Evolutionary conservation across 768 basidiomycete genomes (phyloP), one percentile per base, ranked within the genome.

Genomic region (Tylopilus intermedius): DNA sequence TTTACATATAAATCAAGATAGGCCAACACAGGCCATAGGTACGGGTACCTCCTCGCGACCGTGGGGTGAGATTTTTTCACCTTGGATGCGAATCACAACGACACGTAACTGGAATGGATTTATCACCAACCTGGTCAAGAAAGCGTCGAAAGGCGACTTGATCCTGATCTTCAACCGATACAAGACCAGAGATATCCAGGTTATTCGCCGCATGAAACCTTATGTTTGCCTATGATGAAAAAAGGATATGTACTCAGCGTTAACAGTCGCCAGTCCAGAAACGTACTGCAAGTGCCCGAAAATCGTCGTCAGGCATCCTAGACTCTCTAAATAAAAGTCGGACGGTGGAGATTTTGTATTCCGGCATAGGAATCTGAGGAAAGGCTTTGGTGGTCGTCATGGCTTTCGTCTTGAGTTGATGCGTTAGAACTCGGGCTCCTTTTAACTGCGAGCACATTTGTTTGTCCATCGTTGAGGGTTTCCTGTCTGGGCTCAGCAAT

Each of bases 1-100:
- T 1, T 0, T 1, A 63, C n/a, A 33, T 65, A 54, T 15, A 52
- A 22, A 8, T 55, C 55, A 5, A 55, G 38, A 53, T 62, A 60
- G 35, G 51, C 56, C 24, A 59, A 10, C 7, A 59, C 52, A 1
- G 51, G 51, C 60, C 62, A 64, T 0, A 45, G 41, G 26, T 57
- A 51, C 1, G 58, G 51, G 11, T 62, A 64, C 46, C 40, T 56
- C 49, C 30, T 51, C 13, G 51, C 26, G 26, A 64, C 15, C 6
- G 18, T 53, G 10, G 53, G 54, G 8, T 65, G 18, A 7, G 14
- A 21, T 26, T 33, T 50, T 48, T 56, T 63, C 1, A 60, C 30
- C 61, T 61, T 51, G 15, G 13, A 22, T 18, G 4, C 11, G 26
- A 30, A 29, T 50, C n/a, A 51, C 9, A 5, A 51, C 37, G 41